These are phyloP conservation scores for Middelhovenomyces tepae DNA, from an alignment of 805 yeast species.

Conservation along the genomic window DNA sequence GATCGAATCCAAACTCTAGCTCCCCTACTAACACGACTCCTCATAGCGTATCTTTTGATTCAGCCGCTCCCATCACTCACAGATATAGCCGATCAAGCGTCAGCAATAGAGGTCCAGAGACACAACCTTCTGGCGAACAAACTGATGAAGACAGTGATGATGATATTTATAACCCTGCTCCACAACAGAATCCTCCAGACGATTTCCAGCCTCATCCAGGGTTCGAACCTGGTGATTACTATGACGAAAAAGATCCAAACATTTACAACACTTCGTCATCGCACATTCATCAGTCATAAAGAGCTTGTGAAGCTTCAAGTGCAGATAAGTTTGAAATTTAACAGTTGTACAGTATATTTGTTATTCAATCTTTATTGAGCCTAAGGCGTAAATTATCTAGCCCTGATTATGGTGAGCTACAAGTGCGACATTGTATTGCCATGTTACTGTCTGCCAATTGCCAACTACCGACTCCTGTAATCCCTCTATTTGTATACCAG, in stretches of 20 bases:
- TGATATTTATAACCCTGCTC: conserved; percentile 11
- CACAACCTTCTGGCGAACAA: conserved; percentile 1
- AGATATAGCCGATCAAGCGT: conserved; percentile 2
- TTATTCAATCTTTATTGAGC: too few relatives aligned
- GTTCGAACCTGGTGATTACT: conserved; percentile 38
- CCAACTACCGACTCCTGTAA: too few relatives aligned
- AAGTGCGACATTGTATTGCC: too few relatives aligned
- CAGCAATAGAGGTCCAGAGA: conserved; percentile 1
- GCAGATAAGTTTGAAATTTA: too few relatives aligned
- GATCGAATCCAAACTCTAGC: conserved; percentile 1
- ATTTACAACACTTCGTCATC: too few relatives aligned
- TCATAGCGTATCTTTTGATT: neutral
- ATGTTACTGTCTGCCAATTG: too few relatives aligned
- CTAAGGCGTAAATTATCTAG: too few relatives aligned
- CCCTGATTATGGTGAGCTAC: too few relatives aligned
- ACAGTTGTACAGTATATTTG: too few relatives aligned
- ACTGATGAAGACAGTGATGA: conserved; percentile 17
- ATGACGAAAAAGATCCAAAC: conserved; percentile 38
- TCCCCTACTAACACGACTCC: conserved; percentile 3
- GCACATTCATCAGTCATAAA: too few relatives aligned
- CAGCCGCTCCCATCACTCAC: neutral
- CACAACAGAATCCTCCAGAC: conserved; percentile 28
- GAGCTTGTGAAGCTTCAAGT: too few relatives aligned
- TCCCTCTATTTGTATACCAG: too few relatives aligned
- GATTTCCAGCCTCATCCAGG: conserved; percentile 40